Conservation (phyloP, 2,329 filamentous ascomycete genomes). For the Fusarium sp. region DNA sequence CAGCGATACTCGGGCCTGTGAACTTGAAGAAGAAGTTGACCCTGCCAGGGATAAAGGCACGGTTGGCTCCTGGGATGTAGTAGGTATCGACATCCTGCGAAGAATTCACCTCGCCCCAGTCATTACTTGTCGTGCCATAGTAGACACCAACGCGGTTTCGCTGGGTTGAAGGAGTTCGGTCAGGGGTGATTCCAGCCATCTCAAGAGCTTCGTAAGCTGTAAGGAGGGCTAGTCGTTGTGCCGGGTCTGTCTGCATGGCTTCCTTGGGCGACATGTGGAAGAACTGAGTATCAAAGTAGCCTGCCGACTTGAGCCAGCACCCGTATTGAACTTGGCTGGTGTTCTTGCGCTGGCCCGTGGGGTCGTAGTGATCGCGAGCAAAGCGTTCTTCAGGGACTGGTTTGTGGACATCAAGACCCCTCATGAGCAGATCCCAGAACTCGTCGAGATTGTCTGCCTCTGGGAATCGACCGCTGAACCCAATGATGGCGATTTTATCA, state of each 20-base stretch:
- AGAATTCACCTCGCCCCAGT: conserved; percentile 81
- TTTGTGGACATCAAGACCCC: conserved; percentile 74
- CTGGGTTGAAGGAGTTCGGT: conserved; percentile 74
- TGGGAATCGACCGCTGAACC: conserved; percentile 60
- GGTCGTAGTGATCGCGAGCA: conserved; percentile 71
- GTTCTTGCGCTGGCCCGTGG: conserved; percentile 74
- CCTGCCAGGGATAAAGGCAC: conserved; percentile 65
- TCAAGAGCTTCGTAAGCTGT: conserved; percentile 86
- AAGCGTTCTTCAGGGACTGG: conserved; percentile 74
- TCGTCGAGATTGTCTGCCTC: conserved; percentile 57
- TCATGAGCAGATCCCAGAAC: conserved; percentile 73
- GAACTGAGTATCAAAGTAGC: conserved; percentile 79
- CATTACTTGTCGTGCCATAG: conserved; percentile 80
- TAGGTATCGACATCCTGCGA: conserved; percentile 75
- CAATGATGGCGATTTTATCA: conserved; percentile 82
- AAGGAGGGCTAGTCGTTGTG: conserved; percentile 77
- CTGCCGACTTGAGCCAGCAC: conserved; percentile 76
- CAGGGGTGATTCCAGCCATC: conserved; percentile 76
- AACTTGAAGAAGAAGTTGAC: conserved; percentile 85
- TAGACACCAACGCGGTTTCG: conserved; percentile 73
- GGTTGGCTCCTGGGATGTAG: conserved; percentile 52
- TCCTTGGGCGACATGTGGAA: conserved; percentile 88
- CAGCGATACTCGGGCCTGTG: conserved; percentile 74
- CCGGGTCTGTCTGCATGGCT: conserved; percentile 79
- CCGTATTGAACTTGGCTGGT: conserved; percentile 77